Evolutionary conservation across 345 rosid species (phyloP), one percentile per base, ranked within the genome.

Genomic region (Euclidium syriacum): DNA sequence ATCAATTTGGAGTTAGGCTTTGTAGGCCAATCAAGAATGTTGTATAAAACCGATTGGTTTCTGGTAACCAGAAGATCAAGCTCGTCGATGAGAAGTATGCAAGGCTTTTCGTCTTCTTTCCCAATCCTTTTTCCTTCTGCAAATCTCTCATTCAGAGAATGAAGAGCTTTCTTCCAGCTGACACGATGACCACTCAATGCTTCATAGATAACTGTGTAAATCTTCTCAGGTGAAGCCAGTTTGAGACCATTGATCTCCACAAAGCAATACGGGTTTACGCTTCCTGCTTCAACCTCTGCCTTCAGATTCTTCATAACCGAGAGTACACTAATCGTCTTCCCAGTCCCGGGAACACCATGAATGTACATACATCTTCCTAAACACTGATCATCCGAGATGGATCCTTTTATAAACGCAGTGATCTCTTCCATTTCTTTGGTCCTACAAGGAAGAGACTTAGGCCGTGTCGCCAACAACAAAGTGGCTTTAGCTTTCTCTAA

Each of bases 291-390:
- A 64, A 89, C 95, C 81, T 92, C 97, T 38, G 88, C 81, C 77
- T 68, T 89, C 44, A 92, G 74, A 78, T 67, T 83, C 76, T 85
- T 87, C 96, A 92, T 77, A 8, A 87, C 95, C 0, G 96, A 62
- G 56, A 89, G 82, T 9, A 89, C 96, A 59, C 91, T 87, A 82
- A 92, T 83, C 20, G 97, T 89, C 90, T 92, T 92, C 72, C 97
- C 98, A 9, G 98, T 89, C 68, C 98, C 98, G 0, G 98, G 98
- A 79, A 92, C 98, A 76, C 98, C 98, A 52, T 89, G 97, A 72
- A 89, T 77, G 26, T 89, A 92, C 72, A 92, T 84, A 64, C 98
- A 92, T 48, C 95, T 86, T 11, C 98, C 97, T 40, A 89, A 72
- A 70, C 98, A 92, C 52, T 85, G 91, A 72, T 85, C 87, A 75